These are phyloP conservation scores for Nectriaceae sp. DNA, from an alignment of 2,329 filamentous ascomycete species.

Conservation along the genomic window DNA sequence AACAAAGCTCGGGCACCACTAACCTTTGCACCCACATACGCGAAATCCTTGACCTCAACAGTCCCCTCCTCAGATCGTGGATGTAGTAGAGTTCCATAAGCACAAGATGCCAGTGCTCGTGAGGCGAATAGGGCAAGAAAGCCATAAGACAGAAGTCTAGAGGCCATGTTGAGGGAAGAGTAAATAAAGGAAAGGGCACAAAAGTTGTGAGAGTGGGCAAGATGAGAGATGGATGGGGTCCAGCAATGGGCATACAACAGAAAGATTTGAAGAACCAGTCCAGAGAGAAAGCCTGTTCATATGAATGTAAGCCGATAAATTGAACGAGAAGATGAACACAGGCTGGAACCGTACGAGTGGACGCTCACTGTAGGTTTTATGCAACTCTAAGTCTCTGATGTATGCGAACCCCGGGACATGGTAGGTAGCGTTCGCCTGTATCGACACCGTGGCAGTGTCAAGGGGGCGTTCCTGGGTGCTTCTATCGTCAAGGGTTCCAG, in stretches of 20 bases:
- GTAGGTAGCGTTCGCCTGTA: too few relatives aligned
- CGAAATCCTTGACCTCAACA: slow-evolving; percentile 39
- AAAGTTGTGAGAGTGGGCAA: background rate
- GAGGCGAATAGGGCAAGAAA: slow-evolving; percentile 20
- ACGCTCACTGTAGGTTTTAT: too few relatives aligned
- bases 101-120: slow-evolving; percentile 36
- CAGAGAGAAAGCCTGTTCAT: too few relatives aligned
- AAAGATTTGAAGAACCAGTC: too few relatives aligned
- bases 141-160: background rate
- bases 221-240: too few relatives aligned
- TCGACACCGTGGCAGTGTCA: too few relatives aligned
- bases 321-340: background rate
- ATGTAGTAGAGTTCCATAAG: slow-evolving; percentile 40
- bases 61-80: slow-evolving; percentile 31
- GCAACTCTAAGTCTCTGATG: too few relatives aligned
- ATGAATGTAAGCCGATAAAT: too few relatives aligned
- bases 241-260: too few relatives aligned
- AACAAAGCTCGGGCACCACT: slow-evolving; percentile 7
- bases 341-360: background rate
- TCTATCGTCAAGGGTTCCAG: too few relatives aligned
- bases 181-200: slow-evolving; percentile 16
- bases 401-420: too few relatives aligned
- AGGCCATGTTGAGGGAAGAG: background rate
- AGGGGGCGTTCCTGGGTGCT: too few relatives aligned
- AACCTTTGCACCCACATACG: slow-evolving; percentile 39